These are phyloP conservation scores for Fusarium pseudoanthophilum DNA, from an alignment of 2,329 filamentous ascomycete species.

Conservation along the genomic window DNA sequence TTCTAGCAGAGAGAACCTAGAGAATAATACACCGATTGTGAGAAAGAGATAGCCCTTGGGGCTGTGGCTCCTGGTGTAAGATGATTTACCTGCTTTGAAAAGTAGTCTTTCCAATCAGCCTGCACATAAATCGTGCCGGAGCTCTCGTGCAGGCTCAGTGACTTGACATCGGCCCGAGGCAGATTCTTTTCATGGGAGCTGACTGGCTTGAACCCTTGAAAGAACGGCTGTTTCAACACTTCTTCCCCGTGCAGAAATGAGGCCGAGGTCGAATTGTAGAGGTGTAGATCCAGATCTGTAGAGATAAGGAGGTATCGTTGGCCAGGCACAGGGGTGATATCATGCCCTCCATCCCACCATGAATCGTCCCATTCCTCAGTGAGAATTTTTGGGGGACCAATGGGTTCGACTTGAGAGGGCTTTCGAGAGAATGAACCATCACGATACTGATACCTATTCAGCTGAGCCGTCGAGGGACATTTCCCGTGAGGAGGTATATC, in stretches of 20 bases:
- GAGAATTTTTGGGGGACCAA: background rate
- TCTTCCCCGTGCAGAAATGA: background rate
- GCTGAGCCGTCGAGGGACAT: background rate
- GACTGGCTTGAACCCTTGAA: background rate
- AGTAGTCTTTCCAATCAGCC: background rate
- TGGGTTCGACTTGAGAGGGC: background rate
- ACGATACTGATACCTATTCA: background rate
- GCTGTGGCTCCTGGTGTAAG: fast-evolving
- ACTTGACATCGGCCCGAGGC: background rate
- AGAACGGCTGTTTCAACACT: background rate
- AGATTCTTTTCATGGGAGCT: background rate
- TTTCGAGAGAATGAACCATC: background rate
- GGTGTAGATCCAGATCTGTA: background rate
- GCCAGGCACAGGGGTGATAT: background rate
- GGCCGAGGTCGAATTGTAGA: background rate
- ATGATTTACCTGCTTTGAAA: background rate
- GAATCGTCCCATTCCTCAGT: background rate
- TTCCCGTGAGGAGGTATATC: background rate
- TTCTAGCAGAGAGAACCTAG: too few species aligned
- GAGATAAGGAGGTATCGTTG: background rate
- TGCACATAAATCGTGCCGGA: background rate
- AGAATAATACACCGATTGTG: background rate
- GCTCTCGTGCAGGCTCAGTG: background rate
- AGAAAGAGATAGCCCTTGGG: background rate
- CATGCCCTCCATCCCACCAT: background rate